These are phyloP conservation scores for Yamadazyma membranifaciens DNA, from an alignment of 1,139 yeast species.

Conservation along the genomic window DNA sequence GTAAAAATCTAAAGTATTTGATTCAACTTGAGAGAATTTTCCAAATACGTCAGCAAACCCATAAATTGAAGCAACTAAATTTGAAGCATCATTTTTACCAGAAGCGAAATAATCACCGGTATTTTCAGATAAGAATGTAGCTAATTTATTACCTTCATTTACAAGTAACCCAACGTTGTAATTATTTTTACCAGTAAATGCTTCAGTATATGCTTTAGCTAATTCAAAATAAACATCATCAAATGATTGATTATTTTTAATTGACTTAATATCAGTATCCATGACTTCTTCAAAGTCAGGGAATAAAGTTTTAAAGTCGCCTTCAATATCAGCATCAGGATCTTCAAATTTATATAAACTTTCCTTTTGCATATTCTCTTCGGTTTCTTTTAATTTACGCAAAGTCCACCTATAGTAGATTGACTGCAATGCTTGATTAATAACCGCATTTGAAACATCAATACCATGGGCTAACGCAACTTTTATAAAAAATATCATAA, in stretches of 20 bases:
- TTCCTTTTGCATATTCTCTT: constrained; percentile 56
- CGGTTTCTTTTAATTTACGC: constrained; percentile 64
- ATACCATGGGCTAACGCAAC: constrained; percentile 27
- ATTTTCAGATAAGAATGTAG: constrained; percentile 21
- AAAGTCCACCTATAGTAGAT: constrained; percentile 81
- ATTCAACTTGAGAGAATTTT: constrained; percentile 16
- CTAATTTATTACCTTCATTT: constrained; percentile 41
- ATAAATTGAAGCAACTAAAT: constrained; percentile 43
- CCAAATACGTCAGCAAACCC: constrained; percentile 30
- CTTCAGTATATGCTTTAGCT: constrained; percentile 28
- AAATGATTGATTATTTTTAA: constrained; percentile 22
- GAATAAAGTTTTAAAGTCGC: constrained; percentile 71
- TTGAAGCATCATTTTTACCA: constrained; percentile 30
- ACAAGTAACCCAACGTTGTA: constrained; percentile 29
- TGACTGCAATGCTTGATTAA: constrained; percentile 46
- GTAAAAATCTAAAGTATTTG: constrained; percentile 58
- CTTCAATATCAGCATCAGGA: constrained; percentile 63
- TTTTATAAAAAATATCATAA: constrained; percentile 32
- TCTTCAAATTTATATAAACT: constrained; percentile 66
- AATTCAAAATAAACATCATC: constrained; percentile 30
- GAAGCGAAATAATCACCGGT: constrained; percentile 18
- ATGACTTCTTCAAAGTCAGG: constrained; percentile 81
- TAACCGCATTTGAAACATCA: constrained; percentile 7
- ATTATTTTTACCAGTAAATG: constrained; percentile 21
- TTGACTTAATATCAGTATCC: constrained; percentile 27